Conservation (phyloP, 75 land plant species). For the Pinus tabuliformis region DNA sequence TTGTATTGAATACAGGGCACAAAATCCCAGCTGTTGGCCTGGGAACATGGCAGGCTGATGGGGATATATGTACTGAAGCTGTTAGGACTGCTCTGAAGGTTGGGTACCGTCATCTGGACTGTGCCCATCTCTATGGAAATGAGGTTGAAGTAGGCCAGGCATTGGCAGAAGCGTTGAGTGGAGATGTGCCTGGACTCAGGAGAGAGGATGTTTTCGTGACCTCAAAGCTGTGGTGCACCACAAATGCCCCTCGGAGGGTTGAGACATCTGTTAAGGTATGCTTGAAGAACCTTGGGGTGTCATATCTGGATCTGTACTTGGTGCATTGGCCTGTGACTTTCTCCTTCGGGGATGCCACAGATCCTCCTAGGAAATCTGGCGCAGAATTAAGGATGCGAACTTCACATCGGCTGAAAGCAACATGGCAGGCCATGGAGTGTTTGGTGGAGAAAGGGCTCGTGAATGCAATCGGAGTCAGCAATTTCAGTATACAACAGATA, state of each 20-base stretch:
- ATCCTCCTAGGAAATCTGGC: slow-evolving; percentile 57
- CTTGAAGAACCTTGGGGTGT: slow-evolving; percentile 55
- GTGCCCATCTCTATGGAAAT: slow-evolving; percentile 85
- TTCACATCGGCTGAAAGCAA: slow-evolving; percentile 44
- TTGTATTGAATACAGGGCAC: slow-evolving; percentile 66
- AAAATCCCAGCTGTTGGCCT: slow-evolving; percentile 76
- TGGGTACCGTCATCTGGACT: slow-evolving; percentile 75
- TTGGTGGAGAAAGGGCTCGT: slow-evolving; percentile 63
- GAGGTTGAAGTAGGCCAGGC: slow-evolving; percentile 80
- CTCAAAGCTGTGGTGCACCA: slow-evolving; percentile 67
- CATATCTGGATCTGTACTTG: slow-evolving; percentile 71
- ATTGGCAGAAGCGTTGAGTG: slow-evolving; percentile 45
- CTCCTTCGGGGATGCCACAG: slow-evolving; percentile 72
- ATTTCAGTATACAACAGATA: slow-evolving; percentile 59
- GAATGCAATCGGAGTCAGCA: slow-evolving; percentile 77
- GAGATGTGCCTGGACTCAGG: slow-evolving; percentile 38
- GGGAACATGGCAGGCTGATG: slow-evolving; percentile 78
- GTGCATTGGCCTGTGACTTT: slow-evolving; percentile 70
- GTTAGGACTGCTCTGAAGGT: slow-evolving; percentile 58
- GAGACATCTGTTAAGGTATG: slow-evolving; percentile 61
- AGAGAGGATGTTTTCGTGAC: slow-evolving; percentile 78
- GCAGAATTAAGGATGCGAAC: slow-evolving; percentile 36
- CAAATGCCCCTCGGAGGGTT: slow-evolving; percentile 57
- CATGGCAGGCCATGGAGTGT: slow-evolving; percentile 79
- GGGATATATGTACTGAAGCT: slow-evolving; percentile 53